These are phyloP conservation scores for Phaffia rhodozyma DNA, from an alignment of 1,284 basidiomycete genomes.

Conservation along the genomic window DNA sequence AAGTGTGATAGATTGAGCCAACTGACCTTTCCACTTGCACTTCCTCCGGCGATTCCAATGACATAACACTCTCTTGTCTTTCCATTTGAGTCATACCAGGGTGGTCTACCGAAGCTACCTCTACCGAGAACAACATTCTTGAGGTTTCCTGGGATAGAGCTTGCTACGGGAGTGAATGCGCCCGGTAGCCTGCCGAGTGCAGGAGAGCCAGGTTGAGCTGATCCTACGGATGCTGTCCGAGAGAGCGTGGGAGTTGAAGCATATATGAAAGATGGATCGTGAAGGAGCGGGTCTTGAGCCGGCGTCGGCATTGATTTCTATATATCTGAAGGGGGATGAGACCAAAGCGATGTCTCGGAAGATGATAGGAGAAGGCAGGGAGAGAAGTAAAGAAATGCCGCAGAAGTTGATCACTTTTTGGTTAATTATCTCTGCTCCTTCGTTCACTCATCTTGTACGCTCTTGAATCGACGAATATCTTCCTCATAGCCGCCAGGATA, in stretches of 20 bases:
- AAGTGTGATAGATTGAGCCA: conserved; percentile 6
- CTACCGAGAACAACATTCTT: conserved; percentile 9
- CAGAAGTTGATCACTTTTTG: no score
- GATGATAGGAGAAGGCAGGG: no score
- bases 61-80: conserved; percentile 57
- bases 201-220: not conserved
- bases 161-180: not conserved
- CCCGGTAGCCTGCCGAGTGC: not conserved
- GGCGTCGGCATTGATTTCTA: no score
- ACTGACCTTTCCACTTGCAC: conserved; percentile 50
- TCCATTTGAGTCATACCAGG: conserved; percentile 61
- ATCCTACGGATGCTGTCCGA: not conserved
- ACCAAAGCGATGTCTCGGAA: no score
- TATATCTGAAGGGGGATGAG: no score
- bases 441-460: no score
- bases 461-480: no score
- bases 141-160: not conserved
- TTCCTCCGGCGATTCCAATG: conserved; percentile 86
- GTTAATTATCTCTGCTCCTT: no score
- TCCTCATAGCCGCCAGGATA: no score
- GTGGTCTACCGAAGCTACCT: conserved; percentile 38
- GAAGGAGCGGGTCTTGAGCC: conserved; percentile 3
- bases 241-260: not conserved
- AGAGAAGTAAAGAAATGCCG: no score
- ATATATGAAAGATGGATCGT: conserved; percentile 13